Conservation (phyloP, 73 alveolate species). For the Paraurostyla sp. region DNA sequence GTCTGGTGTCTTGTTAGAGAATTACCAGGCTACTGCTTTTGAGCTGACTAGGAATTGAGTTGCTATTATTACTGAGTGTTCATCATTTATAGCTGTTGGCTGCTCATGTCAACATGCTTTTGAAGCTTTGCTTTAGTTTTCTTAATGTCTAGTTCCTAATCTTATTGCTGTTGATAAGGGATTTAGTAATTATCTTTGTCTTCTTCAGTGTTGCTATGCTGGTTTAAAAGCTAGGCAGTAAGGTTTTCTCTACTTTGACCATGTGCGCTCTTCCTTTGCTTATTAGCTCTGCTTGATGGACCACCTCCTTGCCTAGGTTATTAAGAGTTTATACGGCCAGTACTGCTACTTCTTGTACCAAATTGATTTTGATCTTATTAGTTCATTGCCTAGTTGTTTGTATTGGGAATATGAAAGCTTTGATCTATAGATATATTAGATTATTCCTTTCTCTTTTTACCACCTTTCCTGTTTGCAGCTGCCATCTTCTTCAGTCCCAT, state of each 20-base stretch:
- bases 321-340: slow-evolving; percentile 37
- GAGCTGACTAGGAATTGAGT: background rate
- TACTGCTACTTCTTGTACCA: slow-evolving; percentile 51
- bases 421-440: background rate
- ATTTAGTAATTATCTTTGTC: no score
- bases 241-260: slow-evolving; percentile 17
- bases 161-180: background rate
- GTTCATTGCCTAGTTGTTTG: background rate
- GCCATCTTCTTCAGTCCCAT: slow-evolving; percentile 34
- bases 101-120: slow-evolving; percentile 29
- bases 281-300: slow-evolving; percentile 49
- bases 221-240: background rate
- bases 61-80: background rate
- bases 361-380: background rate
- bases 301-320: slow-evolving; percentile 45
- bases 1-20: slow-evolving; percentile 22
- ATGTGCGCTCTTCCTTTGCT: slow-evolving; percentile 51
- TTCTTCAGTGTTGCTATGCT: no score
- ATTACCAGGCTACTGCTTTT: background rate
- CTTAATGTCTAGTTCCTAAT: slow-evolving; percentile 10
- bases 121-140: slow-evolving; percentile 37
- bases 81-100: background rate
- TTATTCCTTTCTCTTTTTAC: background rate
- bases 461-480: slow-evolving; percentile 15
- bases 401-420: background rate